These are phyloP conservation scores for Ogataea philodendri DNA, from an alignment of 805 yeast species.

Conservation along the genomic window DNA sequence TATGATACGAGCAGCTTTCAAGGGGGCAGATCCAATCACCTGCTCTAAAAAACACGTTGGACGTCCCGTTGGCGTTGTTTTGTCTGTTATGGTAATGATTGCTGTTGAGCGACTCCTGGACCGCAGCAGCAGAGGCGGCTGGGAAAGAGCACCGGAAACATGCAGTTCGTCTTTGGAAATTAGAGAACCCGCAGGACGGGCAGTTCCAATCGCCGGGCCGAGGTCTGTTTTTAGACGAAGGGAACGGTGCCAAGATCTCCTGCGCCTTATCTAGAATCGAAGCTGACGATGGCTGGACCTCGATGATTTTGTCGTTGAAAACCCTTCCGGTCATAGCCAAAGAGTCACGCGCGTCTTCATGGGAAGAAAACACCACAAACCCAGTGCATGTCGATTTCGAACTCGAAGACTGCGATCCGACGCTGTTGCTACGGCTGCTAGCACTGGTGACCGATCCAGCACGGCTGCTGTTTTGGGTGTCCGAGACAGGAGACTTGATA, in stretches of 20 bases:
- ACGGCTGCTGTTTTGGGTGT: conserved; percentile 4
- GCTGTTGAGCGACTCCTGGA: conserved; percentile 49
- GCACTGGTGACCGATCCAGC: conserved; percentile 10
- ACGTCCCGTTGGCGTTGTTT: conserved; percentile 19
- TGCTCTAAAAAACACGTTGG: conserved; percentile 87
- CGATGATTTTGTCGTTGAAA: conserved; percentile 70
- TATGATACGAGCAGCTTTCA: conserved; percentile 80
- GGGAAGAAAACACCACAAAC: conserved; percentile 79
- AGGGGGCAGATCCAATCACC: conserved; percentile 94
- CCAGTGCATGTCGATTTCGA: conserved; percentile 60
- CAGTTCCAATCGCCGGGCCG: conserved; percentile 99
- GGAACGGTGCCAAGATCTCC: conserved; percentile 80
- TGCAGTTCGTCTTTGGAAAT: conserved; percentile 90
- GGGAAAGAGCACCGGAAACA: conserved; percentile 93
- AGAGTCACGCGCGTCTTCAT: conserved; percentile 82
- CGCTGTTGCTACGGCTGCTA: conserved; percentile 18
- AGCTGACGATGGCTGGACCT: conserved; percentile 83
- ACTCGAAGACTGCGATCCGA: conserved; percentile 32
- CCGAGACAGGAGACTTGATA: conserved; percentile 46
- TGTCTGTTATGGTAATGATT: conserved; percentile 19
- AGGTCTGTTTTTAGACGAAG: conserved; percentile 79
- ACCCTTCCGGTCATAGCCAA: conserved; percentile 75
- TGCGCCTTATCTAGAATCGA: conserved; percentile 77
- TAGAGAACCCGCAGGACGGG: conserved; percentile 92
- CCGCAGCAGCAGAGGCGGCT: conserved; percentile 66